Conservation (phyloP, 345 rosid genomes). For the Mercurialis annua region DNA sequence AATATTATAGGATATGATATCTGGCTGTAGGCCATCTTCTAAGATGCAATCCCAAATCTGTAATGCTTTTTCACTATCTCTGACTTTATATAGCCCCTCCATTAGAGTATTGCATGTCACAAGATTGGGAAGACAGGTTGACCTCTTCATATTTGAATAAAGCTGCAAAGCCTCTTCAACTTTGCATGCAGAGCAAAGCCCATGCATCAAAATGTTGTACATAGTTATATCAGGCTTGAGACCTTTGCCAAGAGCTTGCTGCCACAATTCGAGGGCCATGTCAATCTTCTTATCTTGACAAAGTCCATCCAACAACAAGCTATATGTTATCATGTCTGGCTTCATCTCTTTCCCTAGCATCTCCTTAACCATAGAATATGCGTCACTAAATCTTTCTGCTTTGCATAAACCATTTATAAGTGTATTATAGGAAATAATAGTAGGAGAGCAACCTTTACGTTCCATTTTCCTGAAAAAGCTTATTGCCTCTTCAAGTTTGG, state of each 20-base stretch:
- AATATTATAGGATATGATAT: slow-evolving; percentile 79
- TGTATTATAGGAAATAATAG: slow-evolving; percentile 66
- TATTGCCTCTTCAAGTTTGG: slow-evolving; percentile 64
- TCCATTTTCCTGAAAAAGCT: slow-evolving; percentile 52
- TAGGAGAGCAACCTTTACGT: slow-evolving; percentile 42
- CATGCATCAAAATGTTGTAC: slow-evolving; percentile 79
- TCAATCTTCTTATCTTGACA: slow-evolving; percentile 60
- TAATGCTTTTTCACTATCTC: slow-evolving; percentile 57
- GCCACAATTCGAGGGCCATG: slow-evolving; percentile 67
- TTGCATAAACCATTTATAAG: slow-evolving; percentile 72
- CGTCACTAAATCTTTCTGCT: slow-evolving; percentile 63
- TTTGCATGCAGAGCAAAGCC: slow-evolving; percentile 73
- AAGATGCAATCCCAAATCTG: slow-evolving; percentile 62
- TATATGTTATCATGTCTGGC: slow-evolving; percentile 76
- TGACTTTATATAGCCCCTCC: slow-evolving; percentile 67
- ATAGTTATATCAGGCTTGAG: slow-evolving; percentile 61
- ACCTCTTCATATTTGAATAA: slow-evolving; percentile 51
- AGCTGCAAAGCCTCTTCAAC: slow-evolving; percentile 60
- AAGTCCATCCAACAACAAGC: slow-evolving; percentile 75
- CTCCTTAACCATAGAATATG: slow-evolving; percentile 62
- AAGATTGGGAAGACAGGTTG: slow-evolving; percentile 61
- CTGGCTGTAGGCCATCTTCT: slow-evolving; percentile 53
- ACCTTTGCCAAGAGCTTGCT: slow-evolving; percentile 49
- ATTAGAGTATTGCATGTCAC: slow-evolving; percentile 79
- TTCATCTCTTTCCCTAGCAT: slow-evolving; percentile 64